phyloP scores from a whole-genome alignment of 2,329 filamentous ascomycete species.

The Aspergillus alliaceus region DNA sequence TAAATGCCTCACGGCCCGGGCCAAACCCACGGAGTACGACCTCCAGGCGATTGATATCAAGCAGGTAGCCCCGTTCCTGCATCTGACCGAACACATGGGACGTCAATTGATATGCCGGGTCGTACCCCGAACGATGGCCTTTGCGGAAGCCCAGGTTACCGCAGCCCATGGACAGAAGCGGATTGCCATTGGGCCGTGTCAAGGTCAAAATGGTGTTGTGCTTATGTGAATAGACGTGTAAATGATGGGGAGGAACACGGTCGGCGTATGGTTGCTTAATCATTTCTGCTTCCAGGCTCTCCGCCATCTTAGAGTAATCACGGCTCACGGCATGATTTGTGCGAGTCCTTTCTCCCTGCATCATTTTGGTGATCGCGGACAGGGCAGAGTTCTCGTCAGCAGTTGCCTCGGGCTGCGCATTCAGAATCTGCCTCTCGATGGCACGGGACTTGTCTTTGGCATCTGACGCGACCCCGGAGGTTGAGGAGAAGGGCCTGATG shows the following conservation, averaged over 20 bases:
- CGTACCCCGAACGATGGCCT: slow-evolving; percentile 75
- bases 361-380: slow-evolving; percentile 32
- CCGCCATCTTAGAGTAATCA: slow-evolving; percentile 33
- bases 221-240: slow-evolving; percentile 83
- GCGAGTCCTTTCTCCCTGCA: slow-evolving; percentile 27
- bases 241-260: slow-evolving; percentile 64
- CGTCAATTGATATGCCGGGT: slow-evolving; percentile 87
- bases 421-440: slow-evolving; percentile 31
- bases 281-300: slow-evolving; percentile 36
- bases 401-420: slow-evolving; percentile 17
- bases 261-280: slow-evolving; percentile 37
- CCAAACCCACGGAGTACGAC: slow-evolving; percentile 84
- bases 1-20: slow-evolving; percentile 79
- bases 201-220: slow-evolving; percentile 96
- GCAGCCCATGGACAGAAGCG: slow-evolving; percentile 75
- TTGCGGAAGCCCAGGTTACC: slow-evolving; percentile 94
- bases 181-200: slow-evolving; percentile 74
- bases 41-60: slow-evolving; percentile 75
- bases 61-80: slow-evolving; percentile 74
- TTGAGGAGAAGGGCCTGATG: slow-evolving; percentile 35
- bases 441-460: slow-evolving; percentile 20
- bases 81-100: slow-evolving; percentile 82
- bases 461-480: slow-evolving; percentile 21
- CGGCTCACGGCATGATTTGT: slow-evolving; percentile 20
- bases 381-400: slow-evolving; percentile 24